A percentile compares a stretch with the other conserved stretches of the same genome.
Evolutionary conservation across 495 filamentous ascomycete genomes (phyloP).

Genomic region (Talaromyces liani): DNA sequence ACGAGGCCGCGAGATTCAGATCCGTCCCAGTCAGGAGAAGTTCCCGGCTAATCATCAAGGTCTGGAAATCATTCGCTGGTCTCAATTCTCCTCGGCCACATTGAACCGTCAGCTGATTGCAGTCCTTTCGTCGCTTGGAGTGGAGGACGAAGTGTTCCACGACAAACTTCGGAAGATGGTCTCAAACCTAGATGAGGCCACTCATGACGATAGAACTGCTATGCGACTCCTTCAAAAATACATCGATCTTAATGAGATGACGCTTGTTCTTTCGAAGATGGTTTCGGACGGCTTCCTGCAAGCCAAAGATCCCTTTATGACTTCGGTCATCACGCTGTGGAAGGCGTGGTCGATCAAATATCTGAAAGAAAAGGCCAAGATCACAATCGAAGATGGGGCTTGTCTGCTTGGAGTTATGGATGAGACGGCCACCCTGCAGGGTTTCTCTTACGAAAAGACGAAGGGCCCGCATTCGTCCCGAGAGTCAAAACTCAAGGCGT

Average conservation of each 20-base stretch:
- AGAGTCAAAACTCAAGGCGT: slow-evolving; percentile 31
- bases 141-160: slow-evolving; percentile 59
- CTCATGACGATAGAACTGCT: slow-evolving; percentile 56
- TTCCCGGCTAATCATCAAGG: slow-evolving; percentile 64
- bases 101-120: slow-evolving; percentile 87
- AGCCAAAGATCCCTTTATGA: slow-evolving; percentile 70
- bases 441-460: slow-evolving; percentile 43
- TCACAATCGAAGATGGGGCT: slow-evolving; percentile 73
- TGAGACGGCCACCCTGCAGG: slow-evolving; percentile 68
- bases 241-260: slow-evolving; percentile 82
- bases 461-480: slow-evolving; percentile 17
- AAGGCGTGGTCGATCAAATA: slow-evolving; percentile 73
- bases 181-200: slow-evolving; percentile 54
- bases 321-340: slow-evolving; percentile 68
- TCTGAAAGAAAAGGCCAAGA: slow-evolving; percentile 88
- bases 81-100: slow-evolving; percentile 63
- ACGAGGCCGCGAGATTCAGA: slow-evolving; percentile 54
- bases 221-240: slow-evolving; percentile 58
- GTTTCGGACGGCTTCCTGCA: slow-evolving; percentile 73
- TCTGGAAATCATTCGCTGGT: slow-evolving; percentile 78
- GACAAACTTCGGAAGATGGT: slow-evolving; percentile 60
- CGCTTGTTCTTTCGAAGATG: slow-evolving; percentile 65
- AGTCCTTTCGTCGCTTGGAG: slow-evolving; percentile 70
- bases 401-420: slow-evolving; percentile 87
- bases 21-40: slow-evolving; percentile 81